A percentile compares a stretch with the other conserved stretches of the same genome.
phyloP scores from a whole-genome alignment of 805 yeast species.

The Tetrapisispora nanseiensis region DNA sequence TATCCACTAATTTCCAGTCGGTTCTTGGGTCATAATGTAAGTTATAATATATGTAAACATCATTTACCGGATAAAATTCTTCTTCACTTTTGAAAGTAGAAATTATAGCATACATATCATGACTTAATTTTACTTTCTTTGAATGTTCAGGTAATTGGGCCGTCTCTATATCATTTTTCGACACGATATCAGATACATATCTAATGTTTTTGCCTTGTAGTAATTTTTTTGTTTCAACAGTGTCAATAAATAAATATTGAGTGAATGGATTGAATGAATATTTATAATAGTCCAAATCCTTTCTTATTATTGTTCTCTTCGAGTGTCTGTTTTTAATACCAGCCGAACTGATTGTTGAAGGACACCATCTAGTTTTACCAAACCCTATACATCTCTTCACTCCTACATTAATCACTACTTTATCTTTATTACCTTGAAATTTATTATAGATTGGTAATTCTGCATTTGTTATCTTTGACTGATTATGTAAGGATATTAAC shows the following conservation, averaged over 20 bases:
- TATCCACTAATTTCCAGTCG: not conserved
- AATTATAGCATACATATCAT: not conserved
- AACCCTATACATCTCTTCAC: not conserved
- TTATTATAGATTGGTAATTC: not conserved
- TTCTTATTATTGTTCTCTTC: not conserved
- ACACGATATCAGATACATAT: not conserved
- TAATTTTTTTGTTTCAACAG: not conserved
- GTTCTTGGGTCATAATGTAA: not conserved
- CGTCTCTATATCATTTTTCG: not conserved
- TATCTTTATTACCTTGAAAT: not conserved
- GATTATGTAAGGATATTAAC: not conserved
- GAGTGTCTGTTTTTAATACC: not conserved
- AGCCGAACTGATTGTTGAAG: not conserved
- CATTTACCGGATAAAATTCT: not conserved
- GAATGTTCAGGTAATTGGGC: not conserved
- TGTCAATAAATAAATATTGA: not conserved
- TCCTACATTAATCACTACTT: slow-evolving; percentile 1
- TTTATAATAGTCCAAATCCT: not conserved
- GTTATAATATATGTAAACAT: not conserved
- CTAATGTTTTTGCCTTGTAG: not conserved
- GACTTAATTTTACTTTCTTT: not conserved
- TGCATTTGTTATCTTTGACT: not conserved
- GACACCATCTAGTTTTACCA: not conserved
- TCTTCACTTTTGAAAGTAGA: not conserved
- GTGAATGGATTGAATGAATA: not conserved